phyloP scores from a whole-genome alignment of 2,329 filamentous ascomycete genomes.

The Coniochaeta prunicola region DNA sequence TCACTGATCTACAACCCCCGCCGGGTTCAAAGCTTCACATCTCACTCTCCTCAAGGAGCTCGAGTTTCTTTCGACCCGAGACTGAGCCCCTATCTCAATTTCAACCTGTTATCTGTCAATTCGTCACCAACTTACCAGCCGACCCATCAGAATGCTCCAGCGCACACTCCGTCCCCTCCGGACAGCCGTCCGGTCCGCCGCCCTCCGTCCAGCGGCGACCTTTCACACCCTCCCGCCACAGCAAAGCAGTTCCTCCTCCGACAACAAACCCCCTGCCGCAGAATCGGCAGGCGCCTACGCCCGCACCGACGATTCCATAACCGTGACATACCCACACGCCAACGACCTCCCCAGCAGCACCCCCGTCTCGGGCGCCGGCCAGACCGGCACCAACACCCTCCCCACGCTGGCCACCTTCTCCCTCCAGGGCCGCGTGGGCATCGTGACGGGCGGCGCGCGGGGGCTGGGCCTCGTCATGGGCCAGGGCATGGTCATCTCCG shows the following conservation, averaged over 20 bases:
- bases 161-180: background rate
- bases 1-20: background rate
- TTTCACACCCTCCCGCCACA: background rate
- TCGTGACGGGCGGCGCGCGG: slow-evolving; percentile 86
- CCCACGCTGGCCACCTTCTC: slow-evolving; percentile 82
- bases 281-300: slow-evolving; percentile 61
- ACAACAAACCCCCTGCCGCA: background rate
- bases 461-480: slow-evolving; percentile 89
- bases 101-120: background rate
- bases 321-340: slow-evolving; percentile 72
- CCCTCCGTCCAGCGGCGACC: background rate
- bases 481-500: slow-evolving; percentile 81
- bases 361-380: slow-evolving; percentile 65
- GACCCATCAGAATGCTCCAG: background rate
- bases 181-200: background rate
- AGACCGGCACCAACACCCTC: slow-evolving; percentile 65
- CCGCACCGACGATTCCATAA: slow-evolving; percentile 71
- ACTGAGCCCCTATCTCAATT: no score
- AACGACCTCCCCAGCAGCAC: slow-evolving; percentile 62
- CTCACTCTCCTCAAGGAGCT: no score
- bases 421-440: slow-evolving; percentile 71
- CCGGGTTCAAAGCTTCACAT: background rate
- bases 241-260: background rate
- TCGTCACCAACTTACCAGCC: background rate
- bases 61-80: no score